Base-by-base conservation (phyloP, 1,284 basidiomycete species). In the Malassezia psittaci region DNA sequence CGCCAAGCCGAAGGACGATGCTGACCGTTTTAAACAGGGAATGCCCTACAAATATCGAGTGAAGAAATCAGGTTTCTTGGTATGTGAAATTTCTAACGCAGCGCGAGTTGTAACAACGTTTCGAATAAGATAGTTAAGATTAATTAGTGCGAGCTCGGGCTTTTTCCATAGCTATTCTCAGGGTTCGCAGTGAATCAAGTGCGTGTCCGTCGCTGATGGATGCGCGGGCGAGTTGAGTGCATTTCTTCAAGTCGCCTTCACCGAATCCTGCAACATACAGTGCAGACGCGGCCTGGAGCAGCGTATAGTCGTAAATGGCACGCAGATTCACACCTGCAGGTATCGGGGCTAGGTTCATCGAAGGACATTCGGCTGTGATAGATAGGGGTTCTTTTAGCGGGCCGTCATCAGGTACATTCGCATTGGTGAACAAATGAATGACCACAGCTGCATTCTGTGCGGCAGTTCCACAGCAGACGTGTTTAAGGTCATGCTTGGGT, bases 361-460 rank as follows among this genome's bases (percentile, higher is more conserved):
- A 48, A 6, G 41, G 21, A 5, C 5, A 11, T n/a, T 40, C 45
- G 4, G 35, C 36, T 2, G 18, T 39, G 15, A 52, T 52, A 39
- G 8, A 16, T 1, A 58, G 39, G 11, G 42, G 42, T 45, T 47
- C 53, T 5, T 2, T 21, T 6, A 61, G 54, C 8, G 46, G 52
- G 3, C n/a, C 48, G 16, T 33, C 35, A 32, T 43, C 36, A 7
- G 48, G 48, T 11, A 32, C 29, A 3, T 32, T 11, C 5, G 44
- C n/a, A 7, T 51, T 1, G 5, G 51, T 48, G 21, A 74, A 66
- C 29, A 73, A 48, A 35, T 57, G 54, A 13, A 68, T 44, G 10
- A 71, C 67, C 18, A 72, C 62, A 6, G 70, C 57, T 2, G 70
- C 70, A 41, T 74, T 73, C 45, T 73, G 62, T 13, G 61, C 57